phyloP scores from a whole-genome alignment of 2,329 filamentous ascomycete species.

The Aspergillus alliaceus region DNA sequence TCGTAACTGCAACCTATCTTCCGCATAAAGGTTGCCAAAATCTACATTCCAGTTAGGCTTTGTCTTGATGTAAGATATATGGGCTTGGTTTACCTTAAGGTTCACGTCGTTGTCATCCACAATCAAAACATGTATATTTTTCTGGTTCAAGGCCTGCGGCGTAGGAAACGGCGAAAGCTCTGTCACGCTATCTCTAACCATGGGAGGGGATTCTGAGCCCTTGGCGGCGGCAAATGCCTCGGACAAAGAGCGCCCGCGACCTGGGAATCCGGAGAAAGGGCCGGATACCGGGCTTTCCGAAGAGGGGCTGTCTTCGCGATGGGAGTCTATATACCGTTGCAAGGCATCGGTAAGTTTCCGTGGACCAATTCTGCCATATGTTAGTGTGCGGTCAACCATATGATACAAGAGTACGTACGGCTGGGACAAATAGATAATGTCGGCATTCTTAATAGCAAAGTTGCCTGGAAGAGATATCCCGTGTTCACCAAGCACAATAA shows the following conservation, averaged over 20 bases:
- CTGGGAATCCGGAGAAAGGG: slow-evolving; percentile 8
- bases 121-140: slow-evolving; percentile 31
- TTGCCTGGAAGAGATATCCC: slow-evolving; percentile 3
- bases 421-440: slow-evolving; percentile 26
- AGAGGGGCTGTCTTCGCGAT: background rate
- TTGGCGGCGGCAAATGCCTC: slow-evolving; percentile 17
- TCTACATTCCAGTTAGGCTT: slow-evolving; percentile 12
- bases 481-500: slow-evolving; percentile 23
- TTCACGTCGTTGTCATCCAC: slow-evolving; percentile 48
- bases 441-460: slow-evolving; percentile 12
- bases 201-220: slow-evolving; percentile 15
- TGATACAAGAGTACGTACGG: slow-evolving; percentile 21
- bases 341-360: slow-evolving; percentile 25
- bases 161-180: slow-evolving; percentile 6
- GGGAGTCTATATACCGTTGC: slow-evolving; percentile 8
- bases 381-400: slow-evolving; percentile 9
- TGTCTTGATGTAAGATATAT: background rate
- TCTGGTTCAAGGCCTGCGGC: slow-evolving; percentile 1
- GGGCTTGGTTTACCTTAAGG: slow-evolving; percentile 23
- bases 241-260: slow-evolving; percentile 13
- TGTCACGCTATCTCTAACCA: slow-evolving; percentile 14
- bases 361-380: slow-evolving; percentile 24
- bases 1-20: slow-evolving; percentile 38
- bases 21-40: slow-evolving; percentile 39
- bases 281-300: slow-evolving; percentile 6